A percentile compares a stretch with the other conserved stretches of the same genome.
Evolutionary conservation across 148 eudicot species (phyloP).

Genomic region (Diospyros kaki): DNA sequence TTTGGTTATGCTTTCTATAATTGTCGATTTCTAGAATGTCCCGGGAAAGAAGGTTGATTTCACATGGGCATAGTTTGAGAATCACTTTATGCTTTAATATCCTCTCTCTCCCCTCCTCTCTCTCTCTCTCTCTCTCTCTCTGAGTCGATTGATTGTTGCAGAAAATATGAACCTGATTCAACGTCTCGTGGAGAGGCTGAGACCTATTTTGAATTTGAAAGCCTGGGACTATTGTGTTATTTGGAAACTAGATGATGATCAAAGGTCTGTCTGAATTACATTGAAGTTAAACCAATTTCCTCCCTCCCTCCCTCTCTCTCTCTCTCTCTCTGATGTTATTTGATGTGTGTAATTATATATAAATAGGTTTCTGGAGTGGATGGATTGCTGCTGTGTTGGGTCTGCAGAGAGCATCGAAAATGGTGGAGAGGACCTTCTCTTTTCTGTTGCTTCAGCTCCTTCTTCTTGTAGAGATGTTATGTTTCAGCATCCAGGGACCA

Average conservation of each 20-base stretch:
- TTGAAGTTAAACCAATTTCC: not conserved
- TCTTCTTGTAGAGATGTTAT: slow-evolving; percentile 57
- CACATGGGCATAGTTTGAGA: not conserved
- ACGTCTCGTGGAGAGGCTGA: slow-evolving; percentile 51
- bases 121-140: not conserved
- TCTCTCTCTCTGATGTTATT: not conserved
- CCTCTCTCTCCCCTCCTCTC: not conserved
- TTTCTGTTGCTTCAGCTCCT: slow-evolving; percentile 27
- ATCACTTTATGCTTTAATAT: slow-evolving; percentile 10
- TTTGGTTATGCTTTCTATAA: not conserved
- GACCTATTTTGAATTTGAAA: slow-evolving; percentile 57
- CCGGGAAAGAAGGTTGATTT: not conserved
- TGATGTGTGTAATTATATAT: not conserved
- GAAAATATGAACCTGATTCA: slow-evolving; percentile 38
- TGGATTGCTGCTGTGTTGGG: slow-evolving; percentile 80
- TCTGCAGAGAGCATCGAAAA: slow-evolving; percentile 26
- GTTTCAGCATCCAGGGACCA: slow-evolving; percentile 56
- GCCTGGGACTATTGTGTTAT: slow-evolving; percentile 83
- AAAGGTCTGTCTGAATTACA: slow-evolving; percentile 38
- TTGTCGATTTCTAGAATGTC: not conserved
- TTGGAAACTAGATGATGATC: slow-evolving; percentile 85
- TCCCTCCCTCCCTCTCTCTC: not conserved
- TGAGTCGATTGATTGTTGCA: slow-evolving; percentile 12
- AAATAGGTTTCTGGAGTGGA: slow-evolving; percentile 66
- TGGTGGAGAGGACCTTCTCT: slow-evolving; percentile 24